Evolutionary conservation across 331 rosid species (phyloP), one percentile per base, ranked within the genome.

Genomic region (Telfairia occidentalis): DNA sequence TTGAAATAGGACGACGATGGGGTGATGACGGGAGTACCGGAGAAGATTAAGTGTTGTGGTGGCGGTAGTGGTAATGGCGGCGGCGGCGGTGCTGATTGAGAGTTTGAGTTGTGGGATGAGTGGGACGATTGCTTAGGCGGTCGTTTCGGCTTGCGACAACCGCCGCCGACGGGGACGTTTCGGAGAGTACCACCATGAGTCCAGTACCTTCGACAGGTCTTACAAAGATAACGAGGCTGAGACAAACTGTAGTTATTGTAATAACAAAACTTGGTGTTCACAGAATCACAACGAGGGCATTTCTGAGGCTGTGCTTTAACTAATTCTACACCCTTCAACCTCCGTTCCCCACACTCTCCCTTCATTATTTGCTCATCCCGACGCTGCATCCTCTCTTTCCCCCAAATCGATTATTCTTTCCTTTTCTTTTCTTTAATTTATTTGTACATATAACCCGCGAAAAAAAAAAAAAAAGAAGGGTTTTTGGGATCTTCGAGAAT

Each of bases 221-320:
- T 92, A 86, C 98, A 92, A 80, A 92, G 91, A 84, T 92, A 92
- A 18, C 98, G 77, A 16, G 98, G 98, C 83, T 92, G 98, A 23
- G 98, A 90, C 79, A 92, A 75, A 77, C 96, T 92, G 78, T 92
- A 92, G 80, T 92, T 92, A 87, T 92, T 92, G 86, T 92, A 92
- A 85, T 92, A 92, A 16, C 98, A 92, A 45, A 69, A 69, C 57
- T 69, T 69, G 2, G 74, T 69, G 34, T 69, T 69, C 40, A 69
- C 15, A 24, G 74, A 69, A 38, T 90, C 98, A 67, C 98, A 92
- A 10, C 98, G 92, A 74, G 98, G 98, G 60, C 98, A 92, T 78
- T 87, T 92, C 2, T 83, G 89, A 0, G 88, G 96, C 37, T 83
- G 89, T 43, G 49, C 6, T 4, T 65, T 49, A 32, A 42, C 73